Base-by-base conservation (phyloP, 73 alveolate species). In the Paramecium pentaurelia region DNA sequence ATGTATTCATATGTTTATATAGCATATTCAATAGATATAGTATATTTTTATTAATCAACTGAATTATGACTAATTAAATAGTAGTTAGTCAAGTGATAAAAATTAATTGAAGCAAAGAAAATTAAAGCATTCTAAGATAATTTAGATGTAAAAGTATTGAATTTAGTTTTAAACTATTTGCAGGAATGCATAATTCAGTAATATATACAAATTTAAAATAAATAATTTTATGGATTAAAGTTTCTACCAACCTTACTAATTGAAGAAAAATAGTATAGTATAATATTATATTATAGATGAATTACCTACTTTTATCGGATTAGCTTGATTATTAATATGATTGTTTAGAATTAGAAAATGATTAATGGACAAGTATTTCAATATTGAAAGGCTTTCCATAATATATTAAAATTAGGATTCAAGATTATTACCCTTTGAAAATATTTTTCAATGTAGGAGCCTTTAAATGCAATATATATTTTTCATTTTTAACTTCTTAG, bases 81-180 rank as follows among this genome's bases (percentile, higher is more conserved):
- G 92, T 71, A 47, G 49, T 89, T 51, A 51, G 86, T 42, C 38
- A 18, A 40, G 27, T 89, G 38, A 47, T 89, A 30, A 89, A 71
- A 34, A 38, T 1, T 22, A 6, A 77, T 77, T 42, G 16, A 58
- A 12, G 11, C 12, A 7, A 71, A 40, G 0, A 71, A 77, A n/a
- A 77, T 25, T 18, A 45, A 2, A 42, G 73, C 77, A 11, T 28
- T 80, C 16, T 80, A 2, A 12, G 91, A 80, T 42, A 44, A 42
- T 20, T 45, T 27, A 44, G 58, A 80, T 80, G 14, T 8, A 42
- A 80, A 47, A 73, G 27, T 34, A 4, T 3, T 34, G 5, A 34
- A 34, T 34, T 34, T 34, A 34, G 36, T 80, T 80, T 22, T 49
- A 80, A 58, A 42, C 91, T 25, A 45, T 8, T 47, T 2, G 45